phyloP scores from a whole-genome alignment of 2,329 filamentous ascomycete genomes.

The Biscogniauxia mediterranea region DNA sequence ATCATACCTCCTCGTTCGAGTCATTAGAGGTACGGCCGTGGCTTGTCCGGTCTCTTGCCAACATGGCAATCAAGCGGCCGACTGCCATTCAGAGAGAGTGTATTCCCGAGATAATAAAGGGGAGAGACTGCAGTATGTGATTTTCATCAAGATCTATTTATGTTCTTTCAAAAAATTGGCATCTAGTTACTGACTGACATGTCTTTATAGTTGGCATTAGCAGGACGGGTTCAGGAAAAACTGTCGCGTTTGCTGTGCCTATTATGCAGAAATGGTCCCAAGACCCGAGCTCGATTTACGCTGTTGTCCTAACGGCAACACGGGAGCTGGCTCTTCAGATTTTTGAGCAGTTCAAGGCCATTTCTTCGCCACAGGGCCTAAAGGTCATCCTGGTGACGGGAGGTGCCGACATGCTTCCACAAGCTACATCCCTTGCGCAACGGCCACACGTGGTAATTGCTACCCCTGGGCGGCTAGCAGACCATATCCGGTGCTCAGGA shows the following conservation, averaged over 20 bases:
- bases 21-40: slow-evolving; percentile 76
- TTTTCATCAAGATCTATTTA: neutral
- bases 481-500: slow-evolving; percentile 89
- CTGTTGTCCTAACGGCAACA: slow-evolving; percentile 83
- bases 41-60: slow-evolving; percentile 77
- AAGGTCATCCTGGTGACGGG: slow-evolving; percentile 90
- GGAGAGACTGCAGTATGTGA: slow-evolving; percentile 71
- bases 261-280: slow-evolving; percentile 92
- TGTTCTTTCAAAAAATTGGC: neutral
- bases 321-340: slow-evolving; percentile 94
- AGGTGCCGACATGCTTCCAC: slow-evolving; percentile 85
- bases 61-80: slow-evolving; percentile 79
- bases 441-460: slow-evolving; percentile 91
- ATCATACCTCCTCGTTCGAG: slow-evolving; percentile 65
- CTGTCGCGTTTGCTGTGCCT: slow-evolving; percentile 89
- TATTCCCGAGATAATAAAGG: slow-evolving; percentile 89
- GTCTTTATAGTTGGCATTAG: slow-evolving; percentile 70
- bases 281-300: slow-evolving; percentile 90
- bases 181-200: neutral
- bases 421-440: slow-evolving; percentile 79
- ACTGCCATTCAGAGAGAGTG: slow-evolving; percentile 91
- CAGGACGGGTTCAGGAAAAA: slow-evolving; percentile 95
- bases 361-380: slow-evolving; percentile 82
- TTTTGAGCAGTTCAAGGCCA: slow-evolving; percentile 91
- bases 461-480: slow-evolving; percentile 87